A percentile compares a stretch with the other conserved stretches of the same genome.
These are phyloP conservation scores for Blastobotrys niveus DNA, from an alignment of 1,139 yeast genomes.

Conservation along the genomic window DNA sequence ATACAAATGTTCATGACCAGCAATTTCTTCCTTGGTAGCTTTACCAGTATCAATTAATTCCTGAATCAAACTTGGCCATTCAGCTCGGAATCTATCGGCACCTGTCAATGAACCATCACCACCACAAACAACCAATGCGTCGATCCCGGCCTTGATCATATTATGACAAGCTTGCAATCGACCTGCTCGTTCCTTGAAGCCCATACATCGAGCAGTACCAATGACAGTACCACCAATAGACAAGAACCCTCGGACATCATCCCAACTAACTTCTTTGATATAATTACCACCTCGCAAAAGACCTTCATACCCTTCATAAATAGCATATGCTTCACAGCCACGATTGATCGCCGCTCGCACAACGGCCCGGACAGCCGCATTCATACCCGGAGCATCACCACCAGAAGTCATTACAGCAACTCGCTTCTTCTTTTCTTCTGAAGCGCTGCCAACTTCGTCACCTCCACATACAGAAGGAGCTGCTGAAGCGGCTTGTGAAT, in stretches of 20 bases:
- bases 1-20: conserved; percentile 64
- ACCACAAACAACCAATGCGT: conserved; percentile 95
- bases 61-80: conserved; percentile 82
- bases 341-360: conserved; percentile 82
- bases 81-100: conserved; percentile 87
- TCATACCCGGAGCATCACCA: conserved; percentile 99
- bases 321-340: conserved; percentile 93
- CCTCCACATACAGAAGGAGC: conserved; percentile 7
- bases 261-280: conserved; percentile 79
- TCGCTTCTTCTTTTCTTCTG: conserved; percentile 44
- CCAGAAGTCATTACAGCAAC: conserved; percentile 98
- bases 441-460: background rate
- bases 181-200: conserved; percentile 78
- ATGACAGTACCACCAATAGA: conserved; percentile 91
- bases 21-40: conserved; percentile 52
- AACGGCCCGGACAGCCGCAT: conserved; percentile 89
- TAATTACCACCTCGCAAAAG: conserved; percentile 73
- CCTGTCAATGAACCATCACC: conserved; percentile 99
- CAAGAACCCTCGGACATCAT: conserved; percentile 87
- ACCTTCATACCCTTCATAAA: conserved; percentile 94
- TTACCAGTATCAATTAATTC: conserved; percentile 56
- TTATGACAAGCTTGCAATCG: conserved; percentile 77
- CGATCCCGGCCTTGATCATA: conserved; percentile 82
- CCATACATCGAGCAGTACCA: conserved; percentile 92
- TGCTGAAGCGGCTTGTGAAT: background rate